phyloP scores from a whole-genome alignment of 192 early-diverging fungal genomes.

The Coemansia sp. region DNA sequence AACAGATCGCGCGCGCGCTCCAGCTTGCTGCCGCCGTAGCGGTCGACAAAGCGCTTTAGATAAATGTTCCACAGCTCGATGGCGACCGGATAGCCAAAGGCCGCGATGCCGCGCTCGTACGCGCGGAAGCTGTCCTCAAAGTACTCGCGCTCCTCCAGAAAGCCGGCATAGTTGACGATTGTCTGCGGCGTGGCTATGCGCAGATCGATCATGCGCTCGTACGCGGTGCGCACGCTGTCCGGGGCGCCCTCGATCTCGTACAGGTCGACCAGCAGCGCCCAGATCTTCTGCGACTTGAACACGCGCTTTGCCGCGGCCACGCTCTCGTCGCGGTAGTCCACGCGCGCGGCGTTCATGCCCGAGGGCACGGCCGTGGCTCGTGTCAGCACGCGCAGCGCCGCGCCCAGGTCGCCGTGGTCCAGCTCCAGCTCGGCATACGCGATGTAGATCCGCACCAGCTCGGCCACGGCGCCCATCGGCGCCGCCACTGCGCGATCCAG shows the following conservation, averaged over 20 bases:
- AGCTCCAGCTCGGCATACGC: constrained; percentile 90
- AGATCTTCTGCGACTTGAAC: constrained; percentile 83
- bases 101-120: constrained; percentile 92
- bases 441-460: constrained; percentile 85
- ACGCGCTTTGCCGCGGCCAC: constrained; percentile 72
- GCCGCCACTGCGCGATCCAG: constrained; percentile 82
- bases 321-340: constrained; percentile 78
- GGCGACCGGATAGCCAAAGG: constrained; percentile 95
- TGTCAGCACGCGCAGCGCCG: constrained; percentile 77
- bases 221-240: constrained; percentile 74
- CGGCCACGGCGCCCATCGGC: constrained; percentile 73
- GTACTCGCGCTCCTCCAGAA: constrained; percentile 82
- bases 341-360: constrained; percentile 1
- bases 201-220: constrained; percentile 89
- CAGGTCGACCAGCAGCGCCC: constrained; percentile 92
- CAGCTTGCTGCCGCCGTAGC: constrained; percentile 81
- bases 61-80: constrained; percentile 98
- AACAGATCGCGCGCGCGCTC: constrained; percentile 94
- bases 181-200: constrained; percentile 93
- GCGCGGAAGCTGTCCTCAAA: constrained; percentile 95
- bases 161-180: constrained; percentile 91
- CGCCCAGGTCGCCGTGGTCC: constrained; percentile 59
- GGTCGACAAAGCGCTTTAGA: constrained; percentile 75
- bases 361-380: constrained; percentile 63
- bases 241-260: constrained; percentile 85